A percentile compares a stretch with the other conserved stretches of the same genome.
These are phyloP conservation scores for Paramarasmius palmivorus DNA, from an alignment of 1,284 basidiomycete genomes.

Conservation along the genomic window DNA sequence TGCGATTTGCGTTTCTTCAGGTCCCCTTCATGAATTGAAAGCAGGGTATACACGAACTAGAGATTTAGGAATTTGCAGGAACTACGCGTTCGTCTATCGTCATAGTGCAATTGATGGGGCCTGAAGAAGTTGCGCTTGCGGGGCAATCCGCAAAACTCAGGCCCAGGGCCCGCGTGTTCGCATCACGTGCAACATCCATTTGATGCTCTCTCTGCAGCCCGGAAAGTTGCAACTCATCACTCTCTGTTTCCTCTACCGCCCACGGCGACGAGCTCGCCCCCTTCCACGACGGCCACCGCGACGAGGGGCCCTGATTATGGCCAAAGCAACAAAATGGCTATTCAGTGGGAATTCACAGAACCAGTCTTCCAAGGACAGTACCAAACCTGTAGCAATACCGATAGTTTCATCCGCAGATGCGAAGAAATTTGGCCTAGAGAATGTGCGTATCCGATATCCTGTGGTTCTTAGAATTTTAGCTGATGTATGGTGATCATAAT, in stretches of 20 bases:
- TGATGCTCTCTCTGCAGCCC: not conserved
- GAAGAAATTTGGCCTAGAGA: slow-evolving; percentile 91
- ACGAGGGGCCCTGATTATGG: slow-evolving; percentile 32
- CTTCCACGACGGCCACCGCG: slow-evolving; percentile 4
- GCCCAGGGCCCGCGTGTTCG: not conserved
- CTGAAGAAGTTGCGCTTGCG: not conserved
- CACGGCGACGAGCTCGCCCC: slow-evolving; percentile 5
- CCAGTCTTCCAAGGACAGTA: slow-evolving; percentile 6
- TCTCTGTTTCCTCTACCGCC: not conserved
- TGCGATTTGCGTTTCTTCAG: no score
- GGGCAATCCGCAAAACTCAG: no score
- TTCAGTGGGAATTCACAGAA: slow-evolving; percentile 11
- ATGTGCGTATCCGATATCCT: slow-evolving; percentile 57
- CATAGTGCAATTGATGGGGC: no score
- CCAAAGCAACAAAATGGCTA: slow-evolving; percentile 42
- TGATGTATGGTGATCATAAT: slow-evolving; percentile 32
- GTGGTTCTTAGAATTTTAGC: slow-evolving; percentile 6
- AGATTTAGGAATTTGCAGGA: no score
- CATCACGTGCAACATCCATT: not conserved
- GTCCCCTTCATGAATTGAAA: no score
- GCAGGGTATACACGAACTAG: no score
- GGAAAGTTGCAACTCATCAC: not conserved
- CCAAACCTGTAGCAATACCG: slow-evolving; percentile 29
- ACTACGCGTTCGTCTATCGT: no score
- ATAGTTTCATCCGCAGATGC: slow-evolving; percentile 58